A percentile compares a stretch with the other conserved stretches of the same genome.
Evolutionary conservation across 768 basidiomycete species (phyloP).

Genomic region (Punctularia strigosozonata): DNA sequence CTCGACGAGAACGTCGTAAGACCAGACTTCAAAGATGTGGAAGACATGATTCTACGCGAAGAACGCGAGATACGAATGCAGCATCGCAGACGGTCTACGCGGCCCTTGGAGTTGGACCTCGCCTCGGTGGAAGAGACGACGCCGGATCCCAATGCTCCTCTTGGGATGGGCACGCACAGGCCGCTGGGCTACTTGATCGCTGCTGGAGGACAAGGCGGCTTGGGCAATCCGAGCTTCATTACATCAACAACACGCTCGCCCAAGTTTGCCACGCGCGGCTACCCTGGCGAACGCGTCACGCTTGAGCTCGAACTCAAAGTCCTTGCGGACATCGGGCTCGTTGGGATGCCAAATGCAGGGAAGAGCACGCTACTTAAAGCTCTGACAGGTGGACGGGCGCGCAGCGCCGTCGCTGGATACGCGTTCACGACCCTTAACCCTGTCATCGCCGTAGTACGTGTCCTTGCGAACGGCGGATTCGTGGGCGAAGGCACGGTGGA

Average conservation of each 20-base stretch:
- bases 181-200: constrained; percentile 56
- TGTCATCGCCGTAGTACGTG: constrained; percentile 80
- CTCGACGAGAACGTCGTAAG: constrained; percentile 50
- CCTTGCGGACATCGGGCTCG: constrained; percentile 88
- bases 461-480: constrained; percentile 68
- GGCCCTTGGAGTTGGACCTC: constrained; percentile 45
- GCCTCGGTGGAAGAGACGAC: constrained; percentile 35
- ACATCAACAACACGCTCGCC: constrained; percentile 62
- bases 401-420: constrained; percentile 79
- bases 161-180: constrained; percentile 44
- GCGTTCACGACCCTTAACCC: constrained; percentile 96
- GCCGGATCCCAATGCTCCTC: constrained; percentile 39
- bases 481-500: constrained; percentile 39
- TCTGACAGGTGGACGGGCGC: constrained; percentile 74
- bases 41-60: constrained; percentile 42
- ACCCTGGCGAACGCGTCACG: constrained; percentile 64
- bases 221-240: constrained; percentile 84
- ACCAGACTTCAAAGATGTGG: constrained; percentile 63
- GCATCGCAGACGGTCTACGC: constrained; percentile 26
- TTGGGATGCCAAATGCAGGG: constrained; percentile 92
- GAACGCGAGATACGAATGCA: constrained; percentile 48
- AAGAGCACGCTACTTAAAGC: constrained; percentile 89
- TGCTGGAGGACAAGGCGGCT: constrained; percentile 66
- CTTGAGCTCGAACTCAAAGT: constrained; percentile 90
- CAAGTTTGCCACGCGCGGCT: constrained; percentile 75